phyloP scores from a whole-genome alignment of 2,329 filamentous ascomycete genomes.

The Penicillium sp. region DNA sequence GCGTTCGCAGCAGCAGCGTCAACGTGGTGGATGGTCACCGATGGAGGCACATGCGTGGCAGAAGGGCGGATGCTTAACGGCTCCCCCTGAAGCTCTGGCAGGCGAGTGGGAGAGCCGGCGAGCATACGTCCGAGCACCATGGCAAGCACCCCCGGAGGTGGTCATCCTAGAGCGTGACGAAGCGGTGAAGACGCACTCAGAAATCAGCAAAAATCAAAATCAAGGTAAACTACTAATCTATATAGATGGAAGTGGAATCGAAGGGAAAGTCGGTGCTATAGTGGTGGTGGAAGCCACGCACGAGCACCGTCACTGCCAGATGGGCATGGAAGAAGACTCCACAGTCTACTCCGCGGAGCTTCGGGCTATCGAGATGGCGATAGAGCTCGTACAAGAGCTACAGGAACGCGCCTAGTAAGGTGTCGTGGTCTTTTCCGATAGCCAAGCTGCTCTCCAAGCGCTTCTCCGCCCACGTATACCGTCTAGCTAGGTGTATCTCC shows the following conservation, averaged over 20 bases:
- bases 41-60: not conserved
- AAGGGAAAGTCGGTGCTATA: not conserved
- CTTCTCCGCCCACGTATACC: not conserved
- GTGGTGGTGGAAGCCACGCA: not conserved
- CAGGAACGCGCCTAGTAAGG: too few species aligned
- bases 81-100: not conserved
- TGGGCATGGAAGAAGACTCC: not conserved
- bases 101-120: not conserved
- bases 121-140: not conserved
- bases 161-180: not conserved
- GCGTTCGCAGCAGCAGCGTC: not conserved
- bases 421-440: not conserved
- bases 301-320: not conserved
- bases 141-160: not conserved
- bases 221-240: not conserved
- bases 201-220: not conserved
- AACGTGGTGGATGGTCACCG: not conserved
- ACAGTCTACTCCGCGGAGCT: constrained; percentile 2
- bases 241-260: not conserved
- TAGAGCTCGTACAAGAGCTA: not conserved
- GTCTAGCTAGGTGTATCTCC: not conserved
- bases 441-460: not conserved
- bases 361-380: not conserved
- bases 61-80: not conserved
- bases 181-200: not conserved